Evolutionary conservation across 169 alveolate species (phyloP).

Genomic region (Plasmodium gonderi): DNA sequence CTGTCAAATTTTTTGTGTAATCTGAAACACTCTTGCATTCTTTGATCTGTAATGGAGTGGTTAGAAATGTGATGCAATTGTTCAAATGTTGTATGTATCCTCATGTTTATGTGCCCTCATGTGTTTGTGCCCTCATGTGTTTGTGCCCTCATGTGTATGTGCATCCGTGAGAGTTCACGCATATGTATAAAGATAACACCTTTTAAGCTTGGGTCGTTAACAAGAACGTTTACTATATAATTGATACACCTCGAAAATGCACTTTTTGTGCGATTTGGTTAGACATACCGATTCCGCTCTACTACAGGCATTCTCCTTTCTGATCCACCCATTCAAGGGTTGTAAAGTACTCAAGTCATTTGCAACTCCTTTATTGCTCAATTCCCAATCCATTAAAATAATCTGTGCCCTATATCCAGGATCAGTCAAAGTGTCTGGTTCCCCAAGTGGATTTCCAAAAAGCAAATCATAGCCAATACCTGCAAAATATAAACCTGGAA

Average conservation of each 20-base stretch:
- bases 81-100: not conserved
- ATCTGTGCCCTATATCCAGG: slow-evolving; percentile 80
- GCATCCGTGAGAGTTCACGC: too few relatives aligned
- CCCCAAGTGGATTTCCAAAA: slow-evolving; percentile 81
- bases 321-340: slow-evolving; percentile 86
- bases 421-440: slow-evolving; percentile 77
- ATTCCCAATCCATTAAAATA: slow-evolving; percentile 70
- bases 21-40: slow-evolving; percentile 76
- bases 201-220: too few relatives aligned
- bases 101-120: not conserved
- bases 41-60: slow-evolving; percentile 17
- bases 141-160: not conserved
- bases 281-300: slow-evolving; percentile 82
- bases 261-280: not conserved
- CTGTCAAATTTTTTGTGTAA: slow-evolving; percentile 82
- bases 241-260: not conserved
- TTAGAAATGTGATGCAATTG: not conserved
- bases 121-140: not conserved
- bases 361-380: slow-evolving; percentile 76
- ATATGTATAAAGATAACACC: too few relatives aligned
- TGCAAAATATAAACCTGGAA: slow-evolving; percentile 74
- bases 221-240: too few relatives aligned
- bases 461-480: slow-evolving; percentile 80
- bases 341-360: slow-evolving; percentile 80
- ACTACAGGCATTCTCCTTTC: slow-evolving; percentile 88